Base-by-base conservation (phyloP, 345 rosid species). In the Ceriops zippeliana region DNA sequence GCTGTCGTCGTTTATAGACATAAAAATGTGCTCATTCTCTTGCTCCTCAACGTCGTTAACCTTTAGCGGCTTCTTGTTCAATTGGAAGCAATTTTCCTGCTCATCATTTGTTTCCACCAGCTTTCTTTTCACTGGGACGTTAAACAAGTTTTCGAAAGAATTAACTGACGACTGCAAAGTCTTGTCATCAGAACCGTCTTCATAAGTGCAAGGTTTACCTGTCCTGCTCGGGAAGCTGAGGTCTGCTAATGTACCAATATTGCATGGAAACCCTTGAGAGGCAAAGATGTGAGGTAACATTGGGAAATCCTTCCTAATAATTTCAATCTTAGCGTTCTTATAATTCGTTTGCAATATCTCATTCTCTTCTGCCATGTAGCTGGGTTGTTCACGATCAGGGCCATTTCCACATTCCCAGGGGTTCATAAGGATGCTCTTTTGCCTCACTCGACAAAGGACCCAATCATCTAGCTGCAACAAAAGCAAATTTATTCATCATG, bases 231-330 rank as follows among this genome's bases (percentile, higher is more conserved):
- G 81, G 66, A 81, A 69, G 76, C 73, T 79, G 19, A 73, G 54
- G 71, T 67, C 73, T 24, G 83, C 70, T 19, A 65, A 65, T 28
- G 71, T 59, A 15, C 62, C 75, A 0, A 47, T 56, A 9, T 21
- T 54, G 69, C 58, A 66, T 17, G 79, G 61, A 69, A 71, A 60
- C 17, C 70, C 78, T 51, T 70, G 82, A 47, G 87, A 74, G 54
- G 76, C 80, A 47, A 76, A 80, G 21, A 79, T 72, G 64, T 74
- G 76, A 17, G 84, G 84, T 37, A 81, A 62, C 84, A 81, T 72
- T 0, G 81, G 80, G 59, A 56, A 79, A 31, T 78, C 85, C 20
- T 68, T 67, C 42, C 66, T 67, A 21, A 62, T 34, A 31, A 64
- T 72, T 32, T 79, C 83, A 38, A 35, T 26, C 20, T 37, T 63